These are phyloP conservation scores for Imleria badia DNA, from an alignment of 768 basidiomycete species.

Conservation along the genomic window DNA sequence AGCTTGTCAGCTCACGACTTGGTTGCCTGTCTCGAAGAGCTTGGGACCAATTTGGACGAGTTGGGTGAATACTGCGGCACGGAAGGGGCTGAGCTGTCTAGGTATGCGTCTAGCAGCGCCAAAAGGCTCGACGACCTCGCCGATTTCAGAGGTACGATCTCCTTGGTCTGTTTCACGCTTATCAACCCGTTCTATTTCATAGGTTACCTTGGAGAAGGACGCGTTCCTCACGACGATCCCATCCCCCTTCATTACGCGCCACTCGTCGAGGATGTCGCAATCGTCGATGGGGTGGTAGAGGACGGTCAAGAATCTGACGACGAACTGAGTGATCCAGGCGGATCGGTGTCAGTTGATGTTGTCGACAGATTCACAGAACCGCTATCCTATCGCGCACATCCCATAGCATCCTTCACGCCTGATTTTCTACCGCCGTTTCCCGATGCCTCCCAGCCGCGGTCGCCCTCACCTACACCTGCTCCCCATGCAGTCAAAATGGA, in stretches of 20 bases:
- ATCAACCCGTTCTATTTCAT: conserved; percentile 27
- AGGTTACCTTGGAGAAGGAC: conserved; percentile 63
- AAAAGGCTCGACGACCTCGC: conserved; percentile 70
- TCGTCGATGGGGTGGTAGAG: conserved; percentile 25
- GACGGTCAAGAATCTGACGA: conserved; percentile 33
- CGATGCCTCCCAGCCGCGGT: conserved; percentile 24
- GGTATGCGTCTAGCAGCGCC: conserved; percentile 63
- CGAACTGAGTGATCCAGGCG: conserved; percentile 21
- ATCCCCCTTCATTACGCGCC: conserved; percentile 52
- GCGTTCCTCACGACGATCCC: conserved; percentile 55
- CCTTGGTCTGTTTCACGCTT: conserved; percentile 1
- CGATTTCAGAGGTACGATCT: conserved; percentile 65
- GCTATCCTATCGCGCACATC: conserved; percentile 33
- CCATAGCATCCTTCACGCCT: conserved; percentile 29
- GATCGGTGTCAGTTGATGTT: conserved; percentile 1
- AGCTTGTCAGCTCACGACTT: conserved; percentile 59
- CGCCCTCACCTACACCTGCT: conserved; percentile 41
- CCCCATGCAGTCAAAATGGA: conserved; percentile 31
- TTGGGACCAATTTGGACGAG: conserved; percentile 72
- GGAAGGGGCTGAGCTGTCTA: conserved; percentile 67
- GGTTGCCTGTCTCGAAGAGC: conserved; percentile 65
- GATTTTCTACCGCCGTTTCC: conserved; percentile 38
- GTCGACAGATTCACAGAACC: conserved; percentile 25
- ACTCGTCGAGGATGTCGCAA: conserved; percentile 22
- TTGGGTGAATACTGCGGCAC: conserved; percentile 61